Evolutionary conservation across 495 filamentous ascomycete genomes (phyloP).

Genomic region (Neurospora sp.): DNA sequence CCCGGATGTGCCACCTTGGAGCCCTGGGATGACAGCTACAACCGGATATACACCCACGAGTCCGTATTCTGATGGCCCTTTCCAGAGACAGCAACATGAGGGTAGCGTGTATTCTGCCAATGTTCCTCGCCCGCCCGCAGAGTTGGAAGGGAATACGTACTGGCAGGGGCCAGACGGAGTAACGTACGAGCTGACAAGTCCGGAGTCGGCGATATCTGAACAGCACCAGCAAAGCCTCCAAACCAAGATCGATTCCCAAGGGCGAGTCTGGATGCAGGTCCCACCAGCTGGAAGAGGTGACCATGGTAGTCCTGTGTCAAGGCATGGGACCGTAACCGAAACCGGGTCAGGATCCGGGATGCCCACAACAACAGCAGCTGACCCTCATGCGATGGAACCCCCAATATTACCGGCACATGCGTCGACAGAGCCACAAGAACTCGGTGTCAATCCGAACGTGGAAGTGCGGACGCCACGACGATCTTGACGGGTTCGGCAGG

Average conservation of each 20-base stretch:
- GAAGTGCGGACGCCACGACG: not conserved
- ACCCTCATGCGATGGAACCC: not conserved
- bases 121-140: not conserved
- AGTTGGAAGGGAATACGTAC: not conserved
- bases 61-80: not conserved
- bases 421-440: constrained; percentile 5
- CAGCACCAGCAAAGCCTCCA: not conserved
- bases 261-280: constrained; percentile 19
- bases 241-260: constrained; percentile 15
- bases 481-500: not conserved
- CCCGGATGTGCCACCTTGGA: not conserved
- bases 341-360: not conserved
- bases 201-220: not conserved
- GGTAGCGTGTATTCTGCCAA: not conserved
- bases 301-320: not conserved
- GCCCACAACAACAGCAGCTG: not conserved
- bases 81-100: not conserved
- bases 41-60: not conserved
- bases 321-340: not conserved
- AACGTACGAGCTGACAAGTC: constrained; percentile 8
- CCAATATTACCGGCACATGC: not conserved
- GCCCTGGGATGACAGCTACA: not conserved
- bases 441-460: not conserved
- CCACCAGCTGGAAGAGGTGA: constrained; percentile 2
- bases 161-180: constrained; percentile 7